These are phyloP conservation scores for Cetradonia linearis DNA, from an alignment of 495 filamentous ascomycete species.

Conservation along the genomic window DNA sequence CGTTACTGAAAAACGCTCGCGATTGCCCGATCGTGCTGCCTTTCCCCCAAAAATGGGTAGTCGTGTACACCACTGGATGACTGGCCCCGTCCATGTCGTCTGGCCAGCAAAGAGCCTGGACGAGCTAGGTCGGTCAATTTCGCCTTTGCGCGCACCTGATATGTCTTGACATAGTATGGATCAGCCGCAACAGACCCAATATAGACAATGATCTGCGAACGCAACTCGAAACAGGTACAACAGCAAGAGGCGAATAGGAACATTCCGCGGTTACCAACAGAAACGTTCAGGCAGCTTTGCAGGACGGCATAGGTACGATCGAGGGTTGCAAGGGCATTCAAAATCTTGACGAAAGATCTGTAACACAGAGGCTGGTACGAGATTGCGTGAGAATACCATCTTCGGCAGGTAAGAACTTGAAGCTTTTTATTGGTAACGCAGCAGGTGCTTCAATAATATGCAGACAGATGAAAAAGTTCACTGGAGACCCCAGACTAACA, in stretches of 20 bases:
- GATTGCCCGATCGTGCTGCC: not conserved
- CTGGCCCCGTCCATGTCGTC: not conserved
- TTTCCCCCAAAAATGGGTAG: not conserved
- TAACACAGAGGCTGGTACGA: not conserved
- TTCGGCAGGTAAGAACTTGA: not conserved
- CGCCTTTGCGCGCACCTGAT: slow-evolving; percentile 6
- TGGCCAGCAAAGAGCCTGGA: not conserved
- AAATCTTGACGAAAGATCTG: slow-evolving; percentile 4
- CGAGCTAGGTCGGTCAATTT: not conserved
- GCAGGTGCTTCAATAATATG: not conserved
- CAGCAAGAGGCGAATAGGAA: not conserved
- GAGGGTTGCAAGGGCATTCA: not conserved
- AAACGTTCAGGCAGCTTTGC: slow-evolving; percentile 10
- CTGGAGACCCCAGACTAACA: not conserved
- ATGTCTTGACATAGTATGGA: slow-evolving; percentile 3
- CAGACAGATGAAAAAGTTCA: not conserved
- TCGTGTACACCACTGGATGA: not conserved
- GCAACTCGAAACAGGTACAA: slow-evolving; percentile 5
- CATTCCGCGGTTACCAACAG: not conserved
- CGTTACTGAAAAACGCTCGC: slow-evolving; percentile 2
- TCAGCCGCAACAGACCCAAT: slow-evolving; percentile 6
- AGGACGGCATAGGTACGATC: slow-evolving; percentile 13
- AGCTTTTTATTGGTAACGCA: not conserved
- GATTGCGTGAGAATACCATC: not conserved
- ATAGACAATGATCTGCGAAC: slow-evolving; percentile 12